Evolutionary conservation across 768 basidiomycete species (phyloP), one percentile per base, ranked within the genome.

Genomic region (Punctularia strigosozonata): DNA sequence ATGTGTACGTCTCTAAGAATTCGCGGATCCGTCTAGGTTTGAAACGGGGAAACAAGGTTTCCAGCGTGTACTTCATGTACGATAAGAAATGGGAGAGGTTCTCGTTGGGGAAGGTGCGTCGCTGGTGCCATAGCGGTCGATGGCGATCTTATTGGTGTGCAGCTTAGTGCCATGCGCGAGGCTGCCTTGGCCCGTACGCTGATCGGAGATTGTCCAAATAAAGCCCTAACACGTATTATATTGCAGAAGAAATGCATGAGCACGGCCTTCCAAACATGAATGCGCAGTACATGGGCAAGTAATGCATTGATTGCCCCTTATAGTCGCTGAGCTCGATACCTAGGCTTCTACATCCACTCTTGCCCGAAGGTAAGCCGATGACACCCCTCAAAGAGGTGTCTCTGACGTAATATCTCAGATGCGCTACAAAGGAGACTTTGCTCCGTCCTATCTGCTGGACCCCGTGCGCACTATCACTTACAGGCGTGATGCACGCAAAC

Each of bases 381-480:
- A n/a, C n/a, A n/a, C n/a, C n/a, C n/a, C n/a, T n/a, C n/a, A n/a
- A n/a, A n/a, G n/a, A n/a, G n/a, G n/a, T n/a, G n/a, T n/a, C n/a
- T n/a, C n/a, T n/a, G n/a, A n/a, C n/a, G n/a, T n/a, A n/a, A n/a
- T n/a, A n/a, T n/a, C n/a, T n/a, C n/a, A n/a, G 59, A 98, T 98
- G 95, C 69, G 69, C 40, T 98, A 99, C 60, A 99, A 99, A 52
- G 91, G 80, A 21, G 90, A 95, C 40, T 99, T 92, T 48, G 56
- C 66, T 0, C 94, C 94, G 1, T 95, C 92, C 3, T 88, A 74
- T 46, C 68, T 98, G 15, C 71, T 75, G 10, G 92, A 98, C 57
- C 90, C 92, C 6, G 86, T 90, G 46, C 48, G 68, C 48, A 4
- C 19, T 24, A 12, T 32, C 32, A 4, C 38, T 21, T 23, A 41